Evolutionary conservation across 352 stramenopile genomes (phyloP), one percentile per base, ranked within the genome.

Genomic region (Aphanomyces invadans): DNA sequence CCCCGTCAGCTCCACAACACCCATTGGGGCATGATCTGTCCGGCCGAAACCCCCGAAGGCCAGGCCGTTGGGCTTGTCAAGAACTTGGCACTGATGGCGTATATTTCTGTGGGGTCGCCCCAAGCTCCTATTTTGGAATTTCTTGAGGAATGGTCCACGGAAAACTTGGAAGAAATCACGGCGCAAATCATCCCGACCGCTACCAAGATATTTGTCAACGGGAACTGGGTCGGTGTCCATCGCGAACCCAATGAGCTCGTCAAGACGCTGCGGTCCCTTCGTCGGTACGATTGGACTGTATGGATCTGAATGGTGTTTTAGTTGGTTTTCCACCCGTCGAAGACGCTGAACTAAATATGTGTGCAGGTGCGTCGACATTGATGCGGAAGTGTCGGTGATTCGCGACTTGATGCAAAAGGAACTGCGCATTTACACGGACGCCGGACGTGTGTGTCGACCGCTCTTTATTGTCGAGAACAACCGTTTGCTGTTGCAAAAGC

Each of bases 131-230:
- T 99, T 65, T 83, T 99, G 42, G 94, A 99, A 72, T 98, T 99
- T 73, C 77, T 99, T 48, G 95, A 99, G 74, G 97, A 99, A 74
- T 99, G 97, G 80, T 95, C 90, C 52, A 99, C 96, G 36, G 96
- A 99, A 79, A 98, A 98, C 71, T 66, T 98, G 46, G 91, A 98
- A 70, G 92, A 98, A 61, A 99, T 99, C 71, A 92, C 97, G 54
- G 95, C 97, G 29, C 95, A 96, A 61, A 97, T 98, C 44, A 98
- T 99, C 71, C 91, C 92, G 0, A 94, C 94, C 57, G 98, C 95
- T 23, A 99, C 97, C 46, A 99, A 99, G 85, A 98, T 99, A 61
- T 99, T 99, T 69, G 96, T 99, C 55, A 99, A 99, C 72, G 97
- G 97, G 44, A 99, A 98, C 73, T 99, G 97, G 97, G 90, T 99